Conservation (phyloP, 345 rosid genomes). For the Eucalyptus regnans region DNA sequence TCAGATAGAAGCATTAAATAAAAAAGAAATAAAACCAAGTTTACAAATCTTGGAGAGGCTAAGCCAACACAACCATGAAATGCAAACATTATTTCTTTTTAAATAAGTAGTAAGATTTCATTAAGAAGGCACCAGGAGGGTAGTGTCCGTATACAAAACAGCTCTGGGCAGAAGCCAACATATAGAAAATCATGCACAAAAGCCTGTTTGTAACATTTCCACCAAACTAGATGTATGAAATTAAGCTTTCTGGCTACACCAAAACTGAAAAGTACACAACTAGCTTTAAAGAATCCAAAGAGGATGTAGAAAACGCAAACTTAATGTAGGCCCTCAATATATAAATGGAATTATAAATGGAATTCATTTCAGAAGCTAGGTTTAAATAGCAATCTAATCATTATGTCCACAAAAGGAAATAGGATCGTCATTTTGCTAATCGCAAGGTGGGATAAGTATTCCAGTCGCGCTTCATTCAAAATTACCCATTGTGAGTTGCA, state of each 20-base stretch:
- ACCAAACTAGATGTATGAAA: neutral
- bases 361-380: neutral
- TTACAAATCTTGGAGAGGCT: neutral
- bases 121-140: neutral
- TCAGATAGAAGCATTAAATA: neutral
- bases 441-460: neutral
- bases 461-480: neutral
- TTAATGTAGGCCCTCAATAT: neutral
- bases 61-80: neutral
- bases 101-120: neutral
- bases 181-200: neutral
- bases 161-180: neutral
- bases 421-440: neutral
- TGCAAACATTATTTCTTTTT: neutral
- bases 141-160: neutral
- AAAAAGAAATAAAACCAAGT: neutral
- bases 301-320: neutral
- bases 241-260: neutral
- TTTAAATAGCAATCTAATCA: neutral
- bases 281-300: neutral
- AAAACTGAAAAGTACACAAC: neutral
- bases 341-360: neutral
- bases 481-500: neutral
- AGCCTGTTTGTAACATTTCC: neutral
- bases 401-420: neutral